Evolutionary conservation across 768 basidiomycete genomes (phyloP).

Genomic region (Rossbeevera mucosa): DNA sequence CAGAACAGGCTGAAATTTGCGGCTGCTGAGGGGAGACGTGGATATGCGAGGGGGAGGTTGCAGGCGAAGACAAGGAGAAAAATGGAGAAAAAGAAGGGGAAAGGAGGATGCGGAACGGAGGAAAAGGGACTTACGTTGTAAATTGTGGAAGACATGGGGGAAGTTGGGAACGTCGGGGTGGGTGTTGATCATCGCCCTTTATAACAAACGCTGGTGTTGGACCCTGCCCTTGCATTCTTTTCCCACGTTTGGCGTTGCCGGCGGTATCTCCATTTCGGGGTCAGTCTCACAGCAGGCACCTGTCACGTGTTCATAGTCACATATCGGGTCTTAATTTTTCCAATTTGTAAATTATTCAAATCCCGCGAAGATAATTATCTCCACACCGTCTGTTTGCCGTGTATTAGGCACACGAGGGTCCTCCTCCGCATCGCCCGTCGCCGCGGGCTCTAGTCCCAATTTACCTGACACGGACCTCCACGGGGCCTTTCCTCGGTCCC

Average conservation of each 20-base stretch:
- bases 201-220: constrained; percentile 33
- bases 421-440: constrained; percentile 1
- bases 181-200: constrained; percentile 39
- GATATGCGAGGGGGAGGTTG: neutral
- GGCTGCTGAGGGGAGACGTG: neutral
- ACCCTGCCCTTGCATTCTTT: constrained; percentile 32
- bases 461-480: neutral
- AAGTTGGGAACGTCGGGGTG: constrained; percentile 35
- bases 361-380: constrained; percentile 25
- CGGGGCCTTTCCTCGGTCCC: constrained; percentile 2
- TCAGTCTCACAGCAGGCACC: constrained; percentile 23
- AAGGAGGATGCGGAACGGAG: neutral
- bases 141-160: constrained; percentile 37
- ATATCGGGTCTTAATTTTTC: constrained; percentile 17
- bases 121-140: constrained; percentile 32
- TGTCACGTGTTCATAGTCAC: constrained; percentile 23
- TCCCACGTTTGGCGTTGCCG: constrained; percentile 35
- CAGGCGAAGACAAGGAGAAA: neutral
- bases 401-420: neutral
- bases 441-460: neutral
- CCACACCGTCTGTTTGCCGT: neutral
- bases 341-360: constrained; percentile 11
- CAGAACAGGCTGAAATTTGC: constrained; percentile 23
- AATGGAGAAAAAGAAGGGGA: neutral
- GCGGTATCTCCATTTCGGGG: constrained; percentile 30